Conservation (phyloP, 805 yeast species). For the Wickerhamomyces xylosicus region DNA sequence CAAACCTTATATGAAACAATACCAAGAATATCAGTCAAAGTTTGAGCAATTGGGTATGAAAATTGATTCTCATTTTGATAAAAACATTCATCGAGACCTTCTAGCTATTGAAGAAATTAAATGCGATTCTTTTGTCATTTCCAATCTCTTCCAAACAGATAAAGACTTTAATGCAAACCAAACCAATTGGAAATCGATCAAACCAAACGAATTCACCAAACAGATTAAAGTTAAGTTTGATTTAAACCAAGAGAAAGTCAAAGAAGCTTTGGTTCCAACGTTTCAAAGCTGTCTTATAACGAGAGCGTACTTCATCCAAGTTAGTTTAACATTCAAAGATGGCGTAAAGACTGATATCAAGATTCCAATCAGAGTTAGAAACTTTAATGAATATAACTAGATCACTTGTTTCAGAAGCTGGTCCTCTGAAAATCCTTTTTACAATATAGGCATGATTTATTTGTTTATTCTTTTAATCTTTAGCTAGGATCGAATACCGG, state of each 20-base stretch:
- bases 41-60: conserved; percentile 5
- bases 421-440: too few species aligned
- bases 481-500: too few species aligned
- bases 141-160: conserved; percentile 13
- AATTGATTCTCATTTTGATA: conserved; percentile 7
- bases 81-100: conserved; percentile 10
- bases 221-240: conserved; percentile 30
- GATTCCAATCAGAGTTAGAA: conserved; percentile 28
- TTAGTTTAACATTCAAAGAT: conserved; percentile 28
- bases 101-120: conserved; percentile 13
- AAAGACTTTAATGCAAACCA: neutral
- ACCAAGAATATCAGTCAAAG: conserved; percentile 10
- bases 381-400: conserved; percentile 18
- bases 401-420: too few species aligned
- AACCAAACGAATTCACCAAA: conserved; percentile 2
- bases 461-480: too few species aligned
- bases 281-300: conserved; percentile 58
- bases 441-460: too few species aligned
- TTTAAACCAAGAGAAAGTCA: conserved; percentile 27
- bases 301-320: conserved; percentile 45
- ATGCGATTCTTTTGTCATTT: conserved; percentile 6
- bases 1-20: conserved; percentile 3
- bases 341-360: conserved; percentile 21
- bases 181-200: conserved; percentile 1
- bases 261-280: conserved; percentile 44